Evolutionary conservation across 139 green algal species (phyloP), one percentile per base, ranked within the genome.

Genomic region (Tetratostichococcus sp.): DNA sequence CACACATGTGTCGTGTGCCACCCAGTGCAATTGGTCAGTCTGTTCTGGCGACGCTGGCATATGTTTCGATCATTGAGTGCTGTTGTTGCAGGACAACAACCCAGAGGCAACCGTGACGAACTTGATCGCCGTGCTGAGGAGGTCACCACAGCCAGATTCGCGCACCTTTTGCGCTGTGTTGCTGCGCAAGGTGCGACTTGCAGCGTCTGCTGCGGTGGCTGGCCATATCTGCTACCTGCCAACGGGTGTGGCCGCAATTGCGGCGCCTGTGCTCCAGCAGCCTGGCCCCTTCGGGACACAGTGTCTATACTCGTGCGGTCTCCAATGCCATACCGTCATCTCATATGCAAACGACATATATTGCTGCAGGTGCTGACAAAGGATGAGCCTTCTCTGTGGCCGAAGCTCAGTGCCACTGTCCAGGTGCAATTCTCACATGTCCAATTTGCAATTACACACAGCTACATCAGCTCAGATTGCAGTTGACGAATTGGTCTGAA

Each of bases 81-180:
- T 35, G 19, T 35, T 5, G 21, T 5, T 22, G 30, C 65, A 42
- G 65, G 32, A 70, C 30, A 35, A 35, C 30, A 70, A 70, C 11
- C 66, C 62, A 0, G 78, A 87, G 50, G 43, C 59, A 1, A 35
- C 78, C 22, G 66, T 69, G 2, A 30, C 31, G 2, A 65, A 78
- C 35, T 69, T 97, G 19, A 68, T 96, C 21, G 50, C 68, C 0
- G 79, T 83, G 14, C 71, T 98, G 75, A 80, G 90, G 3, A 67
- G 71, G 6, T 90, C 79, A 0, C 43, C 77, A 0, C 28, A 79
- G 5, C 43, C 85, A 26, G 87, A 96, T 69, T 69, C 85, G 21
- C 79, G 94, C 1, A 77, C 82, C 4, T 91, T 97, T 30, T 88
- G 85, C 43, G 86, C 89, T 11, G 86, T 97, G 39, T 86, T 96